A percentile compares a stretch with the other conserved stretches of the same genome.
Conservation (phyloP, 768 basidiomycete genomes). For the Tricholoma sp. region DNA sequence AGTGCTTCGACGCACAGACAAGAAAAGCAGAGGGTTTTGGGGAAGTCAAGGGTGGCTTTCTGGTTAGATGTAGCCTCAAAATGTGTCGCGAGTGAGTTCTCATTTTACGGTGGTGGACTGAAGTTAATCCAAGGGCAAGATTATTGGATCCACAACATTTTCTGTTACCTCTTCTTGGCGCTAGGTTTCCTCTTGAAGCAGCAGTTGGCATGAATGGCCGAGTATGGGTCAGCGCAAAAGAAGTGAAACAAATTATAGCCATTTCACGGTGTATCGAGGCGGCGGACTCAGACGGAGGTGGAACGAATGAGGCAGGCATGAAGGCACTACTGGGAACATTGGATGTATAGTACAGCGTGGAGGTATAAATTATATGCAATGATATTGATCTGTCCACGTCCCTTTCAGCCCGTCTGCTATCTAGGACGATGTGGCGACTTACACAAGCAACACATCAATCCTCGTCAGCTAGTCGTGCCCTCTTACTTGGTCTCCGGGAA, state of each 20-base stretch:
- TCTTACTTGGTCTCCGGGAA: conserved; percentile 60
- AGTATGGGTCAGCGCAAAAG: conserved; percentile 82
- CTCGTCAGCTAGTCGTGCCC: conserved; percentile 61
- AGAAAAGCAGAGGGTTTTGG: conserved; percentile 92
- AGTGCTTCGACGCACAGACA: conserved; percentile 93
- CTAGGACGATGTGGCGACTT: not conserved
- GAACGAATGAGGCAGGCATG: conserved; percentile 48
- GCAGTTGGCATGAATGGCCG: conserved; percentile 91
- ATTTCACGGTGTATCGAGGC: conserved; percentile 76
- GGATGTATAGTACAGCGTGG: conserved; percentile 27
- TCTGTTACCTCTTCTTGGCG: conserved; percentile 74
- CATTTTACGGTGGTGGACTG: not conserved
- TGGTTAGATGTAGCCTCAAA: conserved; percentile 75
- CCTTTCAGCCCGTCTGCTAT: not conserved
- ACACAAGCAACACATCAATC: conserved; percentile 35
- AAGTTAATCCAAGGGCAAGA: conserved; percentile 31
- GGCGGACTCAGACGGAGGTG: conserved; percentile 69
- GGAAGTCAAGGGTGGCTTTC: conserved; percentile 85
- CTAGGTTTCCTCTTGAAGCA: conserved; percentile 78
- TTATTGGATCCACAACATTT: conserved; percentile 79
- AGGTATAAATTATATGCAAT: not conserved
- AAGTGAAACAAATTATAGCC: conserved; percentile 68
- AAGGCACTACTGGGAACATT: conserved; percentile 48
- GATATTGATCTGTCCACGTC: not conserved
- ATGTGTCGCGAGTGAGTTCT: conserved; percentile 77